Evolutionary conservation across 768 basidiomycete genomes (phyloP).

Genomic region (Kwoniella europaea): DNA sequence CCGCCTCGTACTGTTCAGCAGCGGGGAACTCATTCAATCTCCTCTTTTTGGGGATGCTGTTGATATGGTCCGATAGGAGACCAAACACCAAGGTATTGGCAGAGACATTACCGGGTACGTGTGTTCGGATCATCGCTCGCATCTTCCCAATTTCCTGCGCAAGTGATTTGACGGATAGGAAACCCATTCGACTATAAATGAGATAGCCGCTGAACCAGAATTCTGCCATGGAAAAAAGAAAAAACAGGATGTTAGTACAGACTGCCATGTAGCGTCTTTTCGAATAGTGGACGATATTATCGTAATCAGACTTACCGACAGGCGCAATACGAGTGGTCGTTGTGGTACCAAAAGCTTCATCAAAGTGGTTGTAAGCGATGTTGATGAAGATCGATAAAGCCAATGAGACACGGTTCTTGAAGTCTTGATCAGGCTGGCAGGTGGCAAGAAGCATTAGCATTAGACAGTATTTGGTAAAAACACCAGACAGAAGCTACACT

Average conservation of each 20-base stretch:
- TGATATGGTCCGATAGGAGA: constrained; percentile 65
- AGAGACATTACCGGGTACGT: constrained; percentile 68
- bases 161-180: constrained; percentile 52
- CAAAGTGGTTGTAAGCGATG: constrained; percentile 55
- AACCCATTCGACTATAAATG: constrained; percentile 45
- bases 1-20: constrained; percentile 39
- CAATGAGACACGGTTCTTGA: constrained; percentile 65
- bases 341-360: constrained; percentile 67
- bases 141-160: constrained; percentile 68
- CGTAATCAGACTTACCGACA: constrained; percentile 66
- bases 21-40: constrained; percentile 27
- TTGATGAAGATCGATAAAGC: constrained; percentile 62
- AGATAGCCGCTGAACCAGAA: constrained; percentile 68
- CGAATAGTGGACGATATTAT: background rate
- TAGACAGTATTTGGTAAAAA: background rate
- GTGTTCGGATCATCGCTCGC: constrained; percentile 65
- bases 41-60: constrained; percentile 25
- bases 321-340: constrained; percentile 80
- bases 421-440: constrained; percentile 52
- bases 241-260: background rate
- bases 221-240: constrained; percentile 60
- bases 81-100: constrained; percentile 66
- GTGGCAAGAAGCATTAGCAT: constrained; percentile 2
- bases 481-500: background rate
- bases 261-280: background rate